Conservation (phyloP, 345 rosid genomes). For the Gynandropsis gynandra region DNA sequence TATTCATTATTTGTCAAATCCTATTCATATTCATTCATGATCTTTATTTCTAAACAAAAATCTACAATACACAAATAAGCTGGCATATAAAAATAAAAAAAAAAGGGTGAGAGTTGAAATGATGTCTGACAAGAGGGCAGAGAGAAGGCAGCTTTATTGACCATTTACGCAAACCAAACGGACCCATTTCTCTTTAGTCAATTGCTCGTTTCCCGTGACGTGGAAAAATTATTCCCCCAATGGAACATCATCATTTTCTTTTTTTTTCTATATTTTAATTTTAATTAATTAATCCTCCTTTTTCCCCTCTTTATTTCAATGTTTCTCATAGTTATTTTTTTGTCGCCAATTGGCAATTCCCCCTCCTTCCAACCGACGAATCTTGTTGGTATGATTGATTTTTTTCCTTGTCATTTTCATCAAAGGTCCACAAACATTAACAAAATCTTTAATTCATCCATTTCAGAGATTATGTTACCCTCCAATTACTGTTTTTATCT, state of each 20-base stretch:
- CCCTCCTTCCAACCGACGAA: too few species aligned
- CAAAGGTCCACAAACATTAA: too few species aligned
- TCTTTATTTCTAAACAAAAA: constrained; percentile 16
- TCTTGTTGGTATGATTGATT: too few species aligned
- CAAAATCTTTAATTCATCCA: too few species aligned
- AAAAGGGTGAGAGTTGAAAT: too few species aligned
- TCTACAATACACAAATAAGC: not conserved
- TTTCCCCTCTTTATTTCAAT: too few species aligned
- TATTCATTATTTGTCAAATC: constrained; percentile 1
- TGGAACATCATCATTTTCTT: not conserved
- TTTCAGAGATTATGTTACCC: too few species aligned
- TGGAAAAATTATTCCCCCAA: constrained; percentile 18
- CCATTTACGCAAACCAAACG: constrained; percentile 24
- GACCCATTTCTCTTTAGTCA: constrained; percentile 25
- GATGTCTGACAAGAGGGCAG: constrained; percentile 21
- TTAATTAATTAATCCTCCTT: not conserved
- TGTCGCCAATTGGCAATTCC: too few species aligned
- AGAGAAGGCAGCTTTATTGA: constrained; percentile 26
- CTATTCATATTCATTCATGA: constrained; percentile 7
- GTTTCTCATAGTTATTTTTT: too few species aligned
- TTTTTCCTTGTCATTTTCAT: too few species aligned
- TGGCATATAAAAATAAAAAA: not conserved
- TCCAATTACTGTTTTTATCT: too few species aligned
- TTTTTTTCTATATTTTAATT: not conserved
- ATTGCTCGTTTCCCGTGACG: constrained; percentile 31